phyloP scores from a whole-genome alignment of 2,329 filamentous ascomycete genomes.

The Lasiodiplodia hormozganensis region DNA sequence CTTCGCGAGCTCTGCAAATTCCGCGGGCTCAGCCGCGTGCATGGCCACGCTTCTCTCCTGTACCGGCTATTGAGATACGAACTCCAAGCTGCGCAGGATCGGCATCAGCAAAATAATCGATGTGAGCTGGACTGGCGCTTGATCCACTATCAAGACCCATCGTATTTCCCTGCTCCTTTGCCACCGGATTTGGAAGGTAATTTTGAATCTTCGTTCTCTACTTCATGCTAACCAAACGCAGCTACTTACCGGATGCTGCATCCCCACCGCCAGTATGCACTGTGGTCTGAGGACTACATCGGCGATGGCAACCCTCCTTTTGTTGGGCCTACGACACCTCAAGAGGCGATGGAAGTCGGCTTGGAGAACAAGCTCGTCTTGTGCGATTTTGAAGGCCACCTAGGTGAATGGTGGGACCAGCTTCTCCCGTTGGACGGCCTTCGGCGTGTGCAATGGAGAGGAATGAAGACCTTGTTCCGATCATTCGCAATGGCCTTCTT shows the following conservation, averaged over 20 bases:
- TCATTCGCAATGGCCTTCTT: not conserved
- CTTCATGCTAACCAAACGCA: not conserved
- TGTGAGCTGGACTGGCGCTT: not conserved
- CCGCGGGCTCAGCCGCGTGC: not conserved
- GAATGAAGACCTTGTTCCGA: slow-evolving; percentile 1
- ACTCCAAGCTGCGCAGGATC: not conserved
- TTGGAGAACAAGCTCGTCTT: not conserved
- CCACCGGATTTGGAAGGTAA: not conserved
- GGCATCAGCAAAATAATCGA: not conserved
- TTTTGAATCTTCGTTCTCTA: not conserved
- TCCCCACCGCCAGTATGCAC: not conserved
- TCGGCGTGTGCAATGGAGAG: not conserved
- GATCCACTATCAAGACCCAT: not conserved
- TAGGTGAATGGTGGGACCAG: not conserved
- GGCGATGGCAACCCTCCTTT: not conserved
- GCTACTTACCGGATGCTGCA: not conserved
- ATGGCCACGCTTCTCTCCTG: not conserved
- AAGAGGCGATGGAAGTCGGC: not conserved
- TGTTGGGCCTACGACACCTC: not conserved
- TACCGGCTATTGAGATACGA: not conserved
- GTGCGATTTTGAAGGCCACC: not conserved
- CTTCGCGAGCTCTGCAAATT: not conserved
- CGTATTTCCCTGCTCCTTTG: not conserved
- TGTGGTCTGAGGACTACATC: not conserved
- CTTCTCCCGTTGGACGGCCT: not conserved